A percentile compares a stretch with the other conserved stretches of the same genome.
These are phyloP conservation scores for Alternaria conjuncta DNA, from an alignment of 2,329 filamentous ascomycete species.

Conservation along the genomic window DNA sequence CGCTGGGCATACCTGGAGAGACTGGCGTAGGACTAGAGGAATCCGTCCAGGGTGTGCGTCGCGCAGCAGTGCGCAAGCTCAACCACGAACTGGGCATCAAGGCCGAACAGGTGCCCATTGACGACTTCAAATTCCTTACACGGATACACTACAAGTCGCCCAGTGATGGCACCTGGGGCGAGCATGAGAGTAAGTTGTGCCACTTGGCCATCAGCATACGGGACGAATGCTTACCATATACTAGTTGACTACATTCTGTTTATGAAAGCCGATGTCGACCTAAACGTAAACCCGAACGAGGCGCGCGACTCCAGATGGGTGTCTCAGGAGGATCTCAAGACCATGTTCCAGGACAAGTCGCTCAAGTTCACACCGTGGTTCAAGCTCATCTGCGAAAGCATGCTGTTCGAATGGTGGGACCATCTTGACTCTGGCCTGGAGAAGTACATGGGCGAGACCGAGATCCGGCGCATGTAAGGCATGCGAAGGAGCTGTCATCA, in stretches of 20 bases:
- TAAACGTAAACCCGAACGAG: conserved; percentile 85
- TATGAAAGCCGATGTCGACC: conserved; percentile 84
- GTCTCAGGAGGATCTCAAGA: conserved; percentile 78
- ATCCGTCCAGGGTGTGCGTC: conserved; percentile 84
- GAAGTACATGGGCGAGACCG: conserved; percentile 82
- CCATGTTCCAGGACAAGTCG: conserved; percentile 79
- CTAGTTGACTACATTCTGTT: conserved; percentile 98
- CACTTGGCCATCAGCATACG: not conserved
- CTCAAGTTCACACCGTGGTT: conserved; percentile 98
- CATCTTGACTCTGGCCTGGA: conserved; percentile 81
- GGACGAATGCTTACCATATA: conserved; percentile 26
- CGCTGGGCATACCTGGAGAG: conserved; percentile 88
- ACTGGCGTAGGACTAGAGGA: conserved; percentile 82
- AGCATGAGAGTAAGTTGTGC: conserved; percentile 83
- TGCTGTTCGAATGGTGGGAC: conserved; percentile 98
- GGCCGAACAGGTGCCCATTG: conserved; percentile 83
- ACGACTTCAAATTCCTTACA: conserved; percentile 92
- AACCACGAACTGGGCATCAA: conserved; percentile 95
- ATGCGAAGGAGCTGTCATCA: not conserved
- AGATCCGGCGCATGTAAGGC: conserved; percentile 81
- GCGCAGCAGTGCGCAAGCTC: conserved; percentile 90
- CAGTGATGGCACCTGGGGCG: conserved; percentile 97
- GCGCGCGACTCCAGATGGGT: conserved; percentile 86
- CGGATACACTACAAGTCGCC: conserved; percentile 98
- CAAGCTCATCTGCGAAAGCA: conserved; percentile 96